Evolutionary conservation across 2,329 filamentous ascomycete species (phyloP).

Genomic region (Colletotrichum chrysophilum): DNA sequence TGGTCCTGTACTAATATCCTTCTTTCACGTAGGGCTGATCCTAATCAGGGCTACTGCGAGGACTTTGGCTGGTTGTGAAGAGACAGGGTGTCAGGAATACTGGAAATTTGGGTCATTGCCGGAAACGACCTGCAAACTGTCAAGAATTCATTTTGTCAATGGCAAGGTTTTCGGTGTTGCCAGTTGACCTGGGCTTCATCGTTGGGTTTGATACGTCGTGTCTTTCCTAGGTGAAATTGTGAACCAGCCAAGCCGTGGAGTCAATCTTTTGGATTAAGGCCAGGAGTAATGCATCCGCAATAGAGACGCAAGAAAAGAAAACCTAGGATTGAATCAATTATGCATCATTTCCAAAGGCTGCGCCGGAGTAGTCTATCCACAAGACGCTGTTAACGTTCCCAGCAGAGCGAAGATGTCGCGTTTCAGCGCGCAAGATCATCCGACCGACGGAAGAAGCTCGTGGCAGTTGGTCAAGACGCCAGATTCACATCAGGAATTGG

Average conservation of each 20-base stretch:
- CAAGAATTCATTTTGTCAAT: not conserved
- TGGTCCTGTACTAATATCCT: not conserved
- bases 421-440: not conserved
- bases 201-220: not conserved
- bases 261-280: not conserved
- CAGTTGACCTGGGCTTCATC: not conserved
- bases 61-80: not conserved
- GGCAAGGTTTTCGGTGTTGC: not conserved
- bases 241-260: not conserved
- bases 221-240: not conserved
- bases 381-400: not conserved
- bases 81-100: not conserved
- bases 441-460: not conserved
- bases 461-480: not conserved
- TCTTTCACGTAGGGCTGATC: not conserved
- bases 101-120: not conserved
- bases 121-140: not conserved
- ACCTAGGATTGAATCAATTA: not conserved
- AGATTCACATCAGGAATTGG: not conserved
- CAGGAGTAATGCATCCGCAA: not conserved
- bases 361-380: not conserved
- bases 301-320: not conserved
- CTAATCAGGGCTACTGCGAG: not conserved
- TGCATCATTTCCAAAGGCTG: not conserved
- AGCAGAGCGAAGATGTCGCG: not conserved